Conservation (phyloP, 2,329 filamentous ascomycete genomes). For the Epichloe glyceriae region DNA sequence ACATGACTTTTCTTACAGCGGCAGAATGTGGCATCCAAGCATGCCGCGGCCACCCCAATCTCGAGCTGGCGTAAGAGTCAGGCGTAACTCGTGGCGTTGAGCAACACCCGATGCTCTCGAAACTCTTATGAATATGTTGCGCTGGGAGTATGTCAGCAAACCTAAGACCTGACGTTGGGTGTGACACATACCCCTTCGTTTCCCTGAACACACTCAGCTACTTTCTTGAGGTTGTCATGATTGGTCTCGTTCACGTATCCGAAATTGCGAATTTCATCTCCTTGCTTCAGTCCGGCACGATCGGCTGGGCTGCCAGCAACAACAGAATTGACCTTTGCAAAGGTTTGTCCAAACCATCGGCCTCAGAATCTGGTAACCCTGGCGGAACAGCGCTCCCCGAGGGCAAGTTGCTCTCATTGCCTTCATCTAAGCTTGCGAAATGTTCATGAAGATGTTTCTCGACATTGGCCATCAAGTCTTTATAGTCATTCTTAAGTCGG, state of each 20-base stretch:
- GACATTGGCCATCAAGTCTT: conserved; percentile 69
- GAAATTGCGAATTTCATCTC: conserved; percentile 75
- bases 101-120: conserved; percentile 33
- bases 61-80: conserved; percentile 62
- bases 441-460: conserved; percentile 81
- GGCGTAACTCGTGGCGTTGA: conserved; percentile 43
- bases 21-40: conserved; percentile 81
- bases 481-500: conserved; percentile 83
- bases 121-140: conserved; percentile 56
- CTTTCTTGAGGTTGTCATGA: conserved; percentile 71
- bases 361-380: conserved; percentile 20
- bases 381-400: conserved; percentile 12
- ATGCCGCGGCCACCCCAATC: conserved; percentile 86
- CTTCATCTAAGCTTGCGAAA: conserved; percentile 59
- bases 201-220: conserved; percentile 79
- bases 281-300: conserved; percentile 63
- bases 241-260: conserved; percentile 74
- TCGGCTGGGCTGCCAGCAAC: conserved; percentile 68
- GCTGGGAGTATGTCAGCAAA: conserved; percentile 33
- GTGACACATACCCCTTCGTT: conserved; percentile 66
- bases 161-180: background rate
- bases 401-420: conserved; percentile 21
- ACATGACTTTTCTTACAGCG: conserved; percentile 35
- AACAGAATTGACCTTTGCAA: conserved; percentile 84
- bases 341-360: conserved; percentile 15